Evolutionary conservation across 192 early-diverging fungal species (phyloP), one percentile per base, ranked within the genome.

Genomic region (Podila epigama): DNA sequence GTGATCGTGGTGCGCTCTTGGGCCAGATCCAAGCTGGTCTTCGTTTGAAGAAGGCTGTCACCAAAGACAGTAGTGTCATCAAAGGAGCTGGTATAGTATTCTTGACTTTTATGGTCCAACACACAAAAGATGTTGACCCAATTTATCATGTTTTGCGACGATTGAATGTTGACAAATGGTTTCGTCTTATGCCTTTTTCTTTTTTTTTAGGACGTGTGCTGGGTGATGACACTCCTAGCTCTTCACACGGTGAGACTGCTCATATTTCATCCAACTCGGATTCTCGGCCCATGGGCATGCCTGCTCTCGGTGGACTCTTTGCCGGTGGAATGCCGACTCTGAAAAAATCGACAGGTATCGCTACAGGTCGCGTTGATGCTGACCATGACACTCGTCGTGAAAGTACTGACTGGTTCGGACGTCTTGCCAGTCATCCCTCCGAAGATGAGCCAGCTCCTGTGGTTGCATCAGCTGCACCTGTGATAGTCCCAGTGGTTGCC

Each of bases 291-390:
- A 59, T 72, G 51, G 68, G 72, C 16, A 75, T 75, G 72, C 72
- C 82, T 22, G 69, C 64, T 25, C 58, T 88, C 16, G 90, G 89
- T 20, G 86, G 83, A 13, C 70, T 93, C 29, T 87, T 93, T 73
- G 82, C 90, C 4, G 86, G 82, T 22, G 92, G 89, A 18, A 87
- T 91, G 82, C 92, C 92, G 6, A 90, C 87, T 44, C 75, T 93
- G 33, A 80, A 85, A 44, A 69, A 75, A 54, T 81, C 82, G 39
- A 56, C 80, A 15, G 70, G 68, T 3, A 44, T 68, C 29, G 41
- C 68, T 48, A 69, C 67, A 41, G 60, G 66, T n/a, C 51, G 71
- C 6, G 51, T 28, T 29, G 67, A 66, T 31, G 66, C 51, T 5
- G 62, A 40, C 10, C 69, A 79, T 55, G 71, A 69, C 31, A 62